Evolutionary conservation across 352 stramenopile species (phyloP), one percentile per base, ranked within the genome.

Genomic region (Ophiocytium majus): DNA sequence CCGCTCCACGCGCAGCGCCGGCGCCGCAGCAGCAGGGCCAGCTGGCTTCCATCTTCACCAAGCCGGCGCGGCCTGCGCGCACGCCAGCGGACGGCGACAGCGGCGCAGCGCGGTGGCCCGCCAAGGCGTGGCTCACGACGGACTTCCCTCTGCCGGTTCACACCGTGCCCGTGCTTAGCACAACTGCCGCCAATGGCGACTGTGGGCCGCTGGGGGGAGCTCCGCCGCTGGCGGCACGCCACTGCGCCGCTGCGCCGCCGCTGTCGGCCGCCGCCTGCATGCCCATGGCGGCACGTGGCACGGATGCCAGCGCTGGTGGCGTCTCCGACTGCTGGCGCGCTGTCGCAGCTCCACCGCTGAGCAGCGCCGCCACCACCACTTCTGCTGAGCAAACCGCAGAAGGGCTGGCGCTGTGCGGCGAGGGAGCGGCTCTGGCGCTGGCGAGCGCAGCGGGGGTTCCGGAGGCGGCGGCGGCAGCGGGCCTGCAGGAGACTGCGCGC

Each of bases 1-100:
- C 64, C 34, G 34, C 64, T 37, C 5, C 64, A 17, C 5, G 5
- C 10, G 64, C 64, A 17, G 34, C 17, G 64, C 64, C 17, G 64
- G 31, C 17, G 64, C 64, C 17, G 64, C 64, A 17, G 64, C 64
- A 17, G 64, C 5, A 5, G 64, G 5, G 31, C 10, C 34, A 5
- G 5, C 10, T 76, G 64, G 64, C 64, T 37, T 76, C 64, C 34
- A 76, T 76, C 64, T 76, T 76, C 64, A 76, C 64, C 31, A 34
- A 37, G 31, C 5, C 64, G 31, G 5, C 43, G 43, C 43, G 43
- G 43, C 14, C 43, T 14, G 14, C 43, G 14, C 43, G 43, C 43
- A 14, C 43, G 43, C 43, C 43, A 14, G 43, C 5, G 5, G 43
- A 57, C 14, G 43, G 5, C 43, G 14, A 14, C 43, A 14, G 43